Conservation (phyloP, 2,329 filamentous ascomycete species). For the Ceratocystis colombiana region DNA sequence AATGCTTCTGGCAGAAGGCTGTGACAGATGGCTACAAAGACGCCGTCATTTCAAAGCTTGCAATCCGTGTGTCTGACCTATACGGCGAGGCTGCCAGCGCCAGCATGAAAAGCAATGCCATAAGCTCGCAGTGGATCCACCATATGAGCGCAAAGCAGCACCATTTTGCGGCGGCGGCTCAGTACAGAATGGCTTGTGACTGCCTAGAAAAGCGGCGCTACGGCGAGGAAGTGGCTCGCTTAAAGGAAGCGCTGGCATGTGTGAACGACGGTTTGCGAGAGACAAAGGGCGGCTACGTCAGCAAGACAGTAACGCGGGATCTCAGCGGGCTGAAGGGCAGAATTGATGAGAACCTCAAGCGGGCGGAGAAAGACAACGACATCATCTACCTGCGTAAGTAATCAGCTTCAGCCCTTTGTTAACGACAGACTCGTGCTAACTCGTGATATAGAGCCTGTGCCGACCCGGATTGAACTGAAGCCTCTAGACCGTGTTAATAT, state of each 20-base stretch:
- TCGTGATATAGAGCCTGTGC: constrained; percentile 54
- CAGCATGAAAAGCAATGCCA: constrained; percentile 76
- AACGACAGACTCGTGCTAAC: neutral
- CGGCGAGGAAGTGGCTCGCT: constrained; percentile 82
- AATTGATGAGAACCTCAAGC: constrained; percentile 77
- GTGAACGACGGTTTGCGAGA: constrained; percentile 82
- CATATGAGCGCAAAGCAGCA: constrained; percentile 96
- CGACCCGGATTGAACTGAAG: constrained; percentile 78
- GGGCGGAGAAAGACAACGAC: constrained; percentile 93
- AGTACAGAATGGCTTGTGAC: constrained; percentile 83
- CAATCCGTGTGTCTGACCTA: constrained; percentile 78
- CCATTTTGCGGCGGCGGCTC: constrained; percentile 90
- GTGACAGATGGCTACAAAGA: constrained; percentile 92
- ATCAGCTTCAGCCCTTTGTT: neutral
- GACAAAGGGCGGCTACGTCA: constrained; percentile 60
- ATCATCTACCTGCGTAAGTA: constrained; percentile 71
- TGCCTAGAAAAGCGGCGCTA: constrained; percentile 90
- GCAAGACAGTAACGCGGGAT: constrained; percentile 70
- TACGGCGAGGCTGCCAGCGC: constrained; percentile 77
- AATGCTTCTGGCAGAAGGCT: constrained; percentile 97
- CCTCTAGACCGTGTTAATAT: constrained; percentile 79
- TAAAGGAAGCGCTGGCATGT: constrained; percentile 72
- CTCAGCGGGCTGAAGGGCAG: constrained; percentile 71
- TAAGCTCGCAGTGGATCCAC: constrained; percentile 94
- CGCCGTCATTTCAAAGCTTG: constrained; percentile 79